A percentile compares a stretch with the other conserved stretches of the same genome.
Conservation (phyloP, 2,329 filamentous ascomycete species). For the Talaromyces funiculosus region DNA sequence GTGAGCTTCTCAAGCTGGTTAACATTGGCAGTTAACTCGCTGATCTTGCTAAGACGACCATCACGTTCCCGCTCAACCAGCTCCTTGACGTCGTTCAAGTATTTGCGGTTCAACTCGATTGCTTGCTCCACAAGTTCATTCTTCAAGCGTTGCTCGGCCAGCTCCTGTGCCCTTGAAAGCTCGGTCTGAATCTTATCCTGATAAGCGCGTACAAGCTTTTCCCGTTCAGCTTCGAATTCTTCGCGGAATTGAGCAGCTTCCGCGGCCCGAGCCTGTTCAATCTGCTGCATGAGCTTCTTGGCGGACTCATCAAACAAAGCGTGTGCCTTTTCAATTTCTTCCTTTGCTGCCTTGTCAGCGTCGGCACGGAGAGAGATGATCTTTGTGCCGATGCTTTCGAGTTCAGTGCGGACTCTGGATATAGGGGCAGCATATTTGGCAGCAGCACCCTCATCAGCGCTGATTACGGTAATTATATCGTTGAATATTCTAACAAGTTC, state of each 20-base stretch:
- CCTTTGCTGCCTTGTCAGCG: slow-evolving; percentile 65
- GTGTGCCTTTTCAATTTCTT: slow-evolving; percentile 65
- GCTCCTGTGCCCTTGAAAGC: slow-evolving; percentile 69
- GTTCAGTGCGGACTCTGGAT: slow-evolving; percentile 76
- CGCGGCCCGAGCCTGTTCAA: slow-evolving; percentile 73
- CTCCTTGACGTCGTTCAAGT: slow-evolving; percentile 68
- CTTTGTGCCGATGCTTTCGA: slow-evolving; percentile 70
- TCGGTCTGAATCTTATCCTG: slow-evolving; percentile 73
- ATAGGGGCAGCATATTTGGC: slow-evolving; percentile 73
- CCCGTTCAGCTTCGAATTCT: slow-evolving; percentile 84
- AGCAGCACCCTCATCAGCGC: slow-evolving; percentile 68
- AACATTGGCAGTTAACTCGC: slow-evolving; percentile 71
- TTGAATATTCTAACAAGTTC: slow-evolving; percentile 94
- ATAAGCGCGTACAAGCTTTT: slow-evolving; percentile 70
- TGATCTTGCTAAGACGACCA: slow-evolving; percentile 78
- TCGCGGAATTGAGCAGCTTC: slow-evolving; percentile 79
- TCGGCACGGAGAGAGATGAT: slow-evolving; percentile 68
- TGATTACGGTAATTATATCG: slow-evolving; percentile 88
- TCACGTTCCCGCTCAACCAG: slow-evolving; percentile 85
- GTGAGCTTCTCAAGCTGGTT: slow-evolving; percentile 82
- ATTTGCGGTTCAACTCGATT: slow-evolving; percentile 78
- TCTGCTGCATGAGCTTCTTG: slow-evolving; percentile 77
- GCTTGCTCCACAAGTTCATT: slow-evolving; percentile 90
- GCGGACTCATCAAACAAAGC: slow-evolving; percentile 82
- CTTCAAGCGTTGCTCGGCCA: slow-evolving; percentile 74